Base-by-base conservation (phyloP, 75 land plant species). In the Gnetum montanum region DNA sequence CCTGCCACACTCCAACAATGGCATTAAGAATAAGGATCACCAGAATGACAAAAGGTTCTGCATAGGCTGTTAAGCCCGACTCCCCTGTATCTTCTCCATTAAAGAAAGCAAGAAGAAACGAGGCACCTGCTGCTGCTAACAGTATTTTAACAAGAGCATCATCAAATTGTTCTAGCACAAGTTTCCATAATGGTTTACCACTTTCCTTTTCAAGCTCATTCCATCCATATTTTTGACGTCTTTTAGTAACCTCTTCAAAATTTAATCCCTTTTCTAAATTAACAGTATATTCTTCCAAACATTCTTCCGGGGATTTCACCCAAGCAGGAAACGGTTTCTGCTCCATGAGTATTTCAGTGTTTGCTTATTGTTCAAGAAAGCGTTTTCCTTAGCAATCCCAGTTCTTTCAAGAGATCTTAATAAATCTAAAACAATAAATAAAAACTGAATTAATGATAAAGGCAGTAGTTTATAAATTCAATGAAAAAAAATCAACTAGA, bases 1-100 rank as follows among this genome's bases (percentile, higher is more conserved):
- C 96, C 62, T 89, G 95, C 90, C 90, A 85, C 26, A 85, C 83
- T 34, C 95, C 95, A 28, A 89, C 91, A 35, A 82, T 58, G 46
- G 86, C 95, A 60, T 89, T 89, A 23, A 85, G 73, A 3, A 86
- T 34, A 20, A 89, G 71, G 33, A 89, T 89, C 58, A 76, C 41
- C 5, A 89, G 36, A 25, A 90, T 90, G 10, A 90, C 91, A 10
- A 90, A 57, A 0, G 96, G 96, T 50, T 90, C 96, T 3, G 86
- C 87, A 65, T 74, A 90, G 45, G 80, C 91, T 27, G 75, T 70
- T 18, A 76, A 35, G 38, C 82, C 85, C 4, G 54, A 49, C 7
- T 78, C 72, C 10, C 64, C 81, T 12, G 44, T 22, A 16, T 72
- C 68, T 16, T 51, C 29, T 7, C 67, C 84, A 34, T 86, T 62